Conservation (phyloP, 345 rosid genomes). For the Citrus trifoliata region DNA sequence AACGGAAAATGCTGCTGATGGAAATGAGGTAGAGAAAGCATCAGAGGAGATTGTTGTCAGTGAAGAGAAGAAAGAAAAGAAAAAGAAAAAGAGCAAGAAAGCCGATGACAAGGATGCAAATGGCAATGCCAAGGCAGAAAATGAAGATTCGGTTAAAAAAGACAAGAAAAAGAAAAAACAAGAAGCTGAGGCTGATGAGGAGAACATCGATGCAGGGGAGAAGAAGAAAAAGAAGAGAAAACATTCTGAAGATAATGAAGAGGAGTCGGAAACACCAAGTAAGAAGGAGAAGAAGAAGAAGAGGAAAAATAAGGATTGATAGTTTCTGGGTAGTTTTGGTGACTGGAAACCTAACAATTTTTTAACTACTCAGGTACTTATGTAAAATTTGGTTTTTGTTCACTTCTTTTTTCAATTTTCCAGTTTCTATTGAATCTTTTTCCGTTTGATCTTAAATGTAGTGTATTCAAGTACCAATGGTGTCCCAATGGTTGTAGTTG, state of each 20-base stretch:
- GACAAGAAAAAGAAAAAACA: conserved; percentile 55
- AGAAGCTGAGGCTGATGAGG: conserved; percentile 21
- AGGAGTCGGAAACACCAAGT: conserved; percentile 24
- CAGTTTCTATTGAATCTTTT: not conserved
- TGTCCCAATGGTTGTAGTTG: not conserved
- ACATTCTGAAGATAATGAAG: conserved; percentile 3
- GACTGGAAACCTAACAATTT: conserved; percentile 5
- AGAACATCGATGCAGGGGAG: conserved; percentile 20
- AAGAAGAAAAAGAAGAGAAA: conserved; percentile 44
- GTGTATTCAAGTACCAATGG: not conserved
- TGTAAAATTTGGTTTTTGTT: conserved; percentile 7
- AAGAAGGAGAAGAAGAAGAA: conserved; percentile 42
- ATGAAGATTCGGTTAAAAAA: conserved; percentile 30
- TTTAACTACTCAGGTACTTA: not conserved
- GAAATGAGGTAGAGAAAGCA: conserved; percentile 16
- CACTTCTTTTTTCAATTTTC: not conserved
- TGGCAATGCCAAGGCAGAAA: conserved; percentile 28
- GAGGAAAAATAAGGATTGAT: conserved; percentile 9
- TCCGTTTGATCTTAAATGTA: not conserved
- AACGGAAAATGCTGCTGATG: conserved; percentile 26
- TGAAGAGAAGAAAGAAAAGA: conserved; percentile 44
- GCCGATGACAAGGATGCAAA: conserved; percentile 29
- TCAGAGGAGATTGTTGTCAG: conserved; percentile 19
- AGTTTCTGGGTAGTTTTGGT: not conserved
- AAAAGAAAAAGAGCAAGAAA: conserved; percentile 41